Conservation (phyloP, 225 moss, liverwort and hornwort genomes). For the Antitrichia curtipendula region DNA sequence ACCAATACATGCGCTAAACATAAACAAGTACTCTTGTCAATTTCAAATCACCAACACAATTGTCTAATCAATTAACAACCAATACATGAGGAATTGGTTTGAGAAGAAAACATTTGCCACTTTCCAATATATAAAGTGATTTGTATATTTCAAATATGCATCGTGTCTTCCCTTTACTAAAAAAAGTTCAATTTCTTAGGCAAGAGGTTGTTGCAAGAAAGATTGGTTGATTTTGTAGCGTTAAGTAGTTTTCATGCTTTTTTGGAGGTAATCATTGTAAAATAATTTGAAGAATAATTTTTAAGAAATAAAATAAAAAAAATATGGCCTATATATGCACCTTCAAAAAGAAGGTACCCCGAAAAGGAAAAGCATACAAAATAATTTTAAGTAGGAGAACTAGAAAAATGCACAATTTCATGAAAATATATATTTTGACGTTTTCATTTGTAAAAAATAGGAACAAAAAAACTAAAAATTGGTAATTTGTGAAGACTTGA, state of each 20-base stretch:
- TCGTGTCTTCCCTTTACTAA: too few relatives aligned
- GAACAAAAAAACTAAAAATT: too few relatives aligned
- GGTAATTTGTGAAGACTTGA: too few relatives aligned
- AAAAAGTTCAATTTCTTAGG: background rate
- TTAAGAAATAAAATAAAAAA: too few relatives aligned
- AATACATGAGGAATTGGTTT: background rate
- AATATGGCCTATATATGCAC: background rate
- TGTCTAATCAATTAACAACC: background rate
- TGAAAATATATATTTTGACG: background rate
- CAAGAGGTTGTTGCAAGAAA: background rate
- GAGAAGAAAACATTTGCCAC: background rate
- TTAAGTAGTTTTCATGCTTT: background rate
- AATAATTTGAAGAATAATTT: background rate
- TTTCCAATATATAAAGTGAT: background rate
- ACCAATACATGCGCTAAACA: background rate
- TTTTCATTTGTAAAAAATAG: too few relatives aligned
- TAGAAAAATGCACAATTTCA: background rate
- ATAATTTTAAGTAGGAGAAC: accelerated
- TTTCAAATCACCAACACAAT: background rate
- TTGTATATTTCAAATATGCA: background rate
- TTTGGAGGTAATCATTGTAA: too few relatives aligned
- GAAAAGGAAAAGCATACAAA: background rate
- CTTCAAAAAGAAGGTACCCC: background rate
- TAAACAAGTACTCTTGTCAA: background rate
- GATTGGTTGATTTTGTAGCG: background rate